Evolutionary conservation across 352 stramenopile species (phyloP), one percentile per base, ranked within the genome.

Genomic region (Plasmopara viticola): DNA sequence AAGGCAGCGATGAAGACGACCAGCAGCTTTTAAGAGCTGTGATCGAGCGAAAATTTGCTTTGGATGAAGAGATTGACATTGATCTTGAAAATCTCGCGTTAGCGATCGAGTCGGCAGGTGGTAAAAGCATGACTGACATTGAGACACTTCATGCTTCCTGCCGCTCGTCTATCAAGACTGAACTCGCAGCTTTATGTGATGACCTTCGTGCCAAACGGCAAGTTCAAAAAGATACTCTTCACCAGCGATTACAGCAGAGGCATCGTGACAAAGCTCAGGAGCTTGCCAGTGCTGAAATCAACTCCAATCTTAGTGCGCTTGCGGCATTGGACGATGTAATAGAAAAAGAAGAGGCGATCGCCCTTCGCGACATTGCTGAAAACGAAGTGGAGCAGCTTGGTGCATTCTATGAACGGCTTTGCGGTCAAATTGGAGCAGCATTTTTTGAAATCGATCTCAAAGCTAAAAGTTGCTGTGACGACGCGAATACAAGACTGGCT

Each of bases 31-130:
- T 65, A 14, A 39, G 42, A 2, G 33, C 20, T 20, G 37, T 44
- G 15, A 63, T 64, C 9, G 41, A 69, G 20, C 44, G 48, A n/a
- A 56, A 52, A 20, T 60, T 62, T 14, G 46, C 54, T 1, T 14
- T 74, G 44, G 53, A 66, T 43, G 53, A 56, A 0, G 31, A 58
- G 2, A 48, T 70, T 17, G 58, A 74, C 5, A 12, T 40, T 0
- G 60, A 77, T 18, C 43, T 77, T 34, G 35, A 66, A 7, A 42
- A 66, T 2, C 55, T 78, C 4, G 53, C 64, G 20, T 39, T 58
- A 6, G 51, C 40, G 2, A 53, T 75, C 7, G 56, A 75, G 18
- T 25, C 44, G 0, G 44, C 48, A 12, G 58, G 56, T 5, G 44
- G 49, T 7, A 47, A 51, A 39, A 64, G 35, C 12, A 56, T 50